A percentile compares a stretch with the other conserved stretches of the same genome.
Evolutionary conservation across 2,329 filamentous ascomycete genomes (phyloP).

Genomic region (Cercospora sp.): DNA sequence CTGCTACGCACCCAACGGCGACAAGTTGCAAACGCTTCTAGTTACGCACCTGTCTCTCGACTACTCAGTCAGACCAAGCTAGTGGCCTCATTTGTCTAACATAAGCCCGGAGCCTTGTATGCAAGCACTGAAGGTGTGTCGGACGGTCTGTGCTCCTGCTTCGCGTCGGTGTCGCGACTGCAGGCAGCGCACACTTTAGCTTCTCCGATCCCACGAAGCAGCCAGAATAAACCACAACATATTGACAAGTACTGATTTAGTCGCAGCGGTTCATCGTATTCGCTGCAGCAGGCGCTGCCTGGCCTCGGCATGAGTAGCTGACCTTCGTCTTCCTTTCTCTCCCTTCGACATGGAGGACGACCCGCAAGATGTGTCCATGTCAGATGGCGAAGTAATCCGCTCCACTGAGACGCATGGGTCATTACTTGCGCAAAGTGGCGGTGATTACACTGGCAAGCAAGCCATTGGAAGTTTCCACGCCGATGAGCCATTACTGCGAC

Average conservation of each 20-base stretch:
- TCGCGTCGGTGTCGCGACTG: not conserved
- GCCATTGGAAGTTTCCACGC: slow-evolving; percentile 6
- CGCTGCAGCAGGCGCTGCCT: not conserved
- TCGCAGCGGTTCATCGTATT: not conserved
- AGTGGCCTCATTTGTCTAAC: not conserved
- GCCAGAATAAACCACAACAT: not conserved
- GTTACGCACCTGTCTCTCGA: not conserved
- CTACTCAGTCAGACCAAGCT: not conserved
- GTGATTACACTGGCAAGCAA: slow-evolving; percentile 13
- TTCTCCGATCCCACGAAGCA: not conserved
- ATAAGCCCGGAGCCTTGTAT: not conserved
- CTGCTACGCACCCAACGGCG: not conserved
- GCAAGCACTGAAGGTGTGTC: not conserved
- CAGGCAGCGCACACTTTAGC: not conserved
- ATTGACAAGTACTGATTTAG: not conserved
- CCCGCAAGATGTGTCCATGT: slow-evolving; percentile 32
- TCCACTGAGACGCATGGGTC: slow-evolving; percentile 21
- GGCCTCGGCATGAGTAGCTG: not conserved
- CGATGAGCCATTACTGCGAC: slow-evolving; percentile 10
- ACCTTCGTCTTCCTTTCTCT: not conserved
- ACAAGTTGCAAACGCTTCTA: not conserved
- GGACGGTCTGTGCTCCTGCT: not conserved
- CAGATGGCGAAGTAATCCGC: slow-evolving; percentile 30
- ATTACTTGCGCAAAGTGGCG: slow-evolving; percentile 18
- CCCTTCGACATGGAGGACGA: slow-evolving; percentile 19